Percentiles rank a stretch among this genome's conserved stretches.
Evolutionary conservation across 768 basidiomycete genomes (phyloP).

Genomic region (Xerocomellus intermedius): DNA sequence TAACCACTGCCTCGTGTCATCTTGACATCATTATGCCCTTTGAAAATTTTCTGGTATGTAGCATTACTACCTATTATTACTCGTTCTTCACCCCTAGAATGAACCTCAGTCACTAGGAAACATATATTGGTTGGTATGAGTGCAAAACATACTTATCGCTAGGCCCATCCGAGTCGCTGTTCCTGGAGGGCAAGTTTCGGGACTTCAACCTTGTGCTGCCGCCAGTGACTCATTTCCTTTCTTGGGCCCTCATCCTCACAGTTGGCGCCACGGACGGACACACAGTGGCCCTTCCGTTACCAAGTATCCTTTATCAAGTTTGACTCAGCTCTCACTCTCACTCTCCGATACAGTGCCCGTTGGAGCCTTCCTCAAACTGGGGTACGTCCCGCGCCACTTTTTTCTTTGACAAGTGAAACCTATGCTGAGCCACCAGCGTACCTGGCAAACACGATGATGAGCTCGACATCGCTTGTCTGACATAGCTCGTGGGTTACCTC

Average conservation of each 20-base stretch:
- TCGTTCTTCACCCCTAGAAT: neutral
- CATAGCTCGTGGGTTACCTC: neutral
- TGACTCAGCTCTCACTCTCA: neutral
- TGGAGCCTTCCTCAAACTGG: neutral
- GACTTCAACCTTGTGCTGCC: slow-evolving; percentile 21
- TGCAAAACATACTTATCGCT: neutral
- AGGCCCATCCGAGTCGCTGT: neutral
- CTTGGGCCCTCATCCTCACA: slow-evolving; percentile 11
- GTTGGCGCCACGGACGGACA: neutral
- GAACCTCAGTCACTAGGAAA: neutral
- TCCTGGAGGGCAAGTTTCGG: slow-evolving; percentile 16
- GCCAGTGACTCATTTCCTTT: slow-evolving; percentile 13
- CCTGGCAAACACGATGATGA: neutral
- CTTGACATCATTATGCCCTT: neutral
- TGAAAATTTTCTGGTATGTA: slow-evolving; percentile 14
- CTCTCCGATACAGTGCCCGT: neutral
- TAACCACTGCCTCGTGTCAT: slow-evolving; percentile 12
- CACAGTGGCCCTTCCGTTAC: neutral
- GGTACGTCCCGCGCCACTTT: neutral
- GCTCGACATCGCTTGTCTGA: slow-evolving; percentile 16
- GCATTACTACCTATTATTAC: neutral
- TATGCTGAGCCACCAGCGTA: neutral
- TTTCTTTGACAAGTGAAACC: neutral
- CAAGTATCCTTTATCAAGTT: slow-evolving; percentile 11
- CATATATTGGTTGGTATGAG: neutral